Evolutionary conservation across 805 yeast species (phyloP), one percentile per base, ranked within the genome.

Genomic region (Suhomyces xylopsoci): DNA sequence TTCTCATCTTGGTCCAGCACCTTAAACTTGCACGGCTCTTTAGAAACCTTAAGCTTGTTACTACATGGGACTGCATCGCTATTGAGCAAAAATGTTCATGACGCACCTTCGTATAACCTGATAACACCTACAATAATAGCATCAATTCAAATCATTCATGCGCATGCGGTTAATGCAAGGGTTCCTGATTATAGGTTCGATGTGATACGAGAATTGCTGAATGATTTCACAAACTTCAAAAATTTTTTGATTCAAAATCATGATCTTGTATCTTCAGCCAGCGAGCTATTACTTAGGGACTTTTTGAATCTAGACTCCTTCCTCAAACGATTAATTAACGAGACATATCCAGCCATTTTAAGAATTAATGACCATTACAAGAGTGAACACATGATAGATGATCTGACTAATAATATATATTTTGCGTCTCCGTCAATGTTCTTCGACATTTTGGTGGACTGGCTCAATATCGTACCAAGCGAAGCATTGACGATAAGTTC

Each of bases 381-480:
- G 46, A 17, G 40, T 6, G 30, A 51, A 38, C 50, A 59, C 40
- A 52, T 56, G 19, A 52, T 51, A 14, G 47, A 51, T 22, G 66
- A 63, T 45, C 22, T 45, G 7, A 41, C 60, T 14, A 28, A 52
- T 36, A 60, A 59, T 51, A 55, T 70, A 9, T 54, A 60, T 20
- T 69, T 58, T 48, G 59, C 62, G 3, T 68, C 76, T 12, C 66
- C 69, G 5, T 59, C 65, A 7, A 54, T 71, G 19, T 51, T 71
- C 7, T 75, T 69, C 57, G 67, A 74, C 25, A 50, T 74, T 48
- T 45, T 70, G 17, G 66, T 62, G n/a, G 62, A 63, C 28, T 75
- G 78, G 76, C 67, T 69, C 51, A 66, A 60, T 32, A 60, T 67
- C 46, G 62, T 65, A 48, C 77, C 78, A 2, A 66, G 70, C 36